A percentile compares a stretch with the other conserved stretches of the same genome.
Conservation (phyloP, 1,139 yeast genomes). For the Suhomyces terraborum region DNA sequence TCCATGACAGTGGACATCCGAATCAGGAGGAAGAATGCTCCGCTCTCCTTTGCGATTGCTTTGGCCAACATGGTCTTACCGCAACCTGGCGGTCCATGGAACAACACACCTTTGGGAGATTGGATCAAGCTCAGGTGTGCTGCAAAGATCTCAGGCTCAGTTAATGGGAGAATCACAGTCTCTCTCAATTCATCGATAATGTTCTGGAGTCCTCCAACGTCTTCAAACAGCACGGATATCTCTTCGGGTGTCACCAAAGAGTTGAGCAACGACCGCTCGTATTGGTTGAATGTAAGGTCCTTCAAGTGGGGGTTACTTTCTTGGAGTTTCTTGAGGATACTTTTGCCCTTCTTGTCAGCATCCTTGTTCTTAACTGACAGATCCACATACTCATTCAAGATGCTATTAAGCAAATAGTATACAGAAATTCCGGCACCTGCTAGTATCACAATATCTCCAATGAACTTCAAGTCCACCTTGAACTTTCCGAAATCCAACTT, state of each 20-base stretch:
- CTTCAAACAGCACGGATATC: conserved; percentile 69
- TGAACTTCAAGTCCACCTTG: conserved; percentile 54
- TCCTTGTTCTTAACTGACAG: conserved; percentile 62
- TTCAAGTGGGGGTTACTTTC: conserved; percentile 61
- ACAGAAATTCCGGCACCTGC: conserved; percentile 84
- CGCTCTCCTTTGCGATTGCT: conserved; percentile 90
- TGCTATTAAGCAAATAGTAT: conserved; percentile 65
- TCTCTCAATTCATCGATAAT: conserved; percentile 85
- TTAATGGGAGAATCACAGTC: conserved; percentile 84
- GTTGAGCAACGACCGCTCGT: conserved; percentile 73
- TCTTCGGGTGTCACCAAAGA: conserved; percentile 87
- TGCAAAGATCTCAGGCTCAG: conserved; percentile 65
- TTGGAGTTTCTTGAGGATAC: conserved; percentile 61
- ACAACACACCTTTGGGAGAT: conserved; percentile 91
- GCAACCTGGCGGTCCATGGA: conserved; percentile 97
- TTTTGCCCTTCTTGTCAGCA: conserved; percentile 64
- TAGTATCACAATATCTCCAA: conserved; percentile 69
- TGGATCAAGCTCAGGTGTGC: conserved; percentile 67
- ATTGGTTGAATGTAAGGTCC: conserved; percentile 60
- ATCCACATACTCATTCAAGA: conserved; percentile 55
- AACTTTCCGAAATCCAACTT: conserved; percentile 43
- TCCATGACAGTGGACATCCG: conserved; percentile 96
- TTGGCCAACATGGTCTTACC: conserved; percentile 98
- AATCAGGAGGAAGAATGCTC: conserved; percentile 88
- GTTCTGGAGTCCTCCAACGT: conserved; percentile 84